Percentiles rank a stretch among this genome's conserved stretches.
These are phyloP conservation scores for Papiliotrema terrestris DNA, from an alignment of 1,284 basidiomycete genomes.

Conservation along the genomic window DNA sequence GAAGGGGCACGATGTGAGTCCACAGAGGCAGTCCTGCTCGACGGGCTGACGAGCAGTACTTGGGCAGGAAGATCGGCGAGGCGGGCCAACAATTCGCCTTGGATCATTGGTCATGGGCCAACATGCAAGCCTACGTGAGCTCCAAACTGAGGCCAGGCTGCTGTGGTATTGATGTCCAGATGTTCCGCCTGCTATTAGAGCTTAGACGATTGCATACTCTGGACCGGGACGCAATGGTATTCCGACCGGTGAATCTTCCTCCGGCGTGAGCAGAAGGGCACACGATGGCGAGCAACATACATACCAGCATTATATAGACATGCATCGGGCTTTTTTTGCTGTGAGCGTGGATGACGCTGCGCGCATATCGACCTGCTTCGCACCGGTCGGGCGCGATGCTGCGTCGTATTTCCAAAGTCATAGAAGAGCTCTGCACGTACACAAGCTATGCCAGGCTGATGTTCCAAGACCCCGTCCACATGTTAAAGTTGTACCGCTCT, in stretches of 20 bases:
- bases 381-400: too few species aligned
- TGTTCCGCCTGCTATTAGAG: slow-evolving; percentile 47
- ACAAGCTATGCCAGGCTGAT: background rate
- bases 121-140: slow-evolving; percentile 52
- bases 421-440: background rate
- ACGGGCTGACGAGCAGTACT: slow-evolving; percentile 20
- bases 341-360: too few species aligned
- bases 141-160: background rate
- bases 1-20: slow-evolving; percentile 44
- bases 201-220: slow-evolving; percentile 37
- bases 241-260: too few species aligned
- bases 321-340: too few species aligned
- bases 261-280: too few species aligned
- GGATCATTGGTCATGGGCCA: slow-evolving; percentile 51
- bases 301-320: too few species aligned
- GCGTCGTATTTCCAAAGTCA: too few species aligned
- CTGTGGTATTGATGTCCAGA: slow-evolving; percentile 20
- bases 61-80: slow-evolving; percentile 52
- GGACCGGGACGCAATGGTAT: slow-evolving; percentile 32
- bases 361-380: too few species aligned
- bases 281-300: too few species aligned
- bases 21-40: background rate
- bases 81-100: slow-evolving; percentile 51
- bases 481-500: slow-evolving; percentile 45
- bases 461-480: slow-evolving; percentile 42